Evolutionary conservation across 2,329 filamentous ascomycete genomes (phyloP), one percentile per base, ranked within the genome.

Genomic region (Teratosphaeria epicoccoides): DNA sequence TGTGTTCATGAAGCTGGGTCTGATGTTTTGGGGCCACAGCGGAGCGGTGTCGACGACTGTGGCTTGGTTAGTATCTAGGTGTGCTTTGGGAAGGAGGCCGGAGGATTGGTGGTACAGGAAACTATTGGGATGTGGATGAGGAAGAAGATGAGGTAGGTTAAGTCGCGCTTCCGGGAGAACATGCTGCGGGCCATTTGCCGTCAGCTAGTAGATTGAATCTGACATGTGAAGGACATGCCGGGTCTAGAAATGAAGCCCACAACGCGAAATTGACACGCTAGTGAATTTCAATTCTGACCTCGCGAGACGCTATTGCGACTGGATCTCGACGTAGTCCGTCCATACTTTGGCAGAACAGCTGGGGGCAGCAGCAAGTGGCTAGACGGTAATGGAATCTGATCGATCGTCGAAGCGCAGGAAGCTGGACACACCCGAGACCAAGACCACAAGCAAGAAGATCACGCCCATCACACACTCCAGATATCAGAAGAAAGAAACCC

Each of bases 71-170:
- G 25, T 22, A 23, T 47, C n/a, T n/a, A n/a, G n/a, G 14, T 51
- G 44, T 45, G 26, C 43, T 24, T 25, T 6, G 12, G 29, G n/a
- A 51, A 49, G 22, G 20, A 24, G 22, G 11, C 11, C 12, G 17
- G 44, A 28, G 46, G 24, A 22, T 26, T 12, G 24, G 26, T 17
- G 74, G 57, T 69, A 83, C 81, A 67, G 56, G 84, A 74, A 68
- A 84, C 78, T 37, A 84, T 71, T 0, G 80, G 79, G 28, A 84
- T 64, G 61, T 84, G 80, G 22, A 79, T 75, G 49, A 73, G 51
- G 67, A 86, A 85, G 70, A 84, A 84, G 37, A 75, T 58, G 4
- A 84, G 70, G 58, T 80, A 80, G 25, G 72, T 53, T 4, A 74
- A 55, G 52, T 77, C 74, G 20, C 64, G 65, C 61, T 73, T 75